These are phyloP conservation scores for Aegilops longissima DNA, from an alignment of 176 grass and related monocot genomes.

Conservation along the genomic window DNA sequence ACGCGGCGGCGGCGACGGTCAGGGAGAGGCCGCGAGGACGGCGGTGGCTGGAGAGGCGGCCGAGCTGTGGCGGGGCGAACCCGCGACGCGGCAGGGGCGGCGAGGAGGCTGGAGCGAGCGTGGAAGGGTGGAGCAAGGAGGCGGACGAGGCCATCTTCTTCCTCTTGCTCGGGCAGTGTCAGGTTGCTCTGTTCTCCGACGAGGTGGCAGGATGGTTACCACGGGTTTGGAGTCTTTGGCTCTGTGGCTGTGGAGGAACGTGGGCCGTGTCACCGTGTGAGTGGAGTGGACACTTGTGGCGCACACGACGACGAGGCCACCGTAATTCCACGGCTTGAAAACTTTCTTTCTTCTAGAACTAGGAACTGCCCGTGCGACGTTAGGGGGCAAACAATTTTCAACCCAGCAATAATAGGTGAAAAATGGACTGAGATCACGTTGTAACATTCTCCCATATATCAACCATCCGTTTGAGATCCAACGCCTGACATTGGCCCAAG, in stretches of 20 bases:
- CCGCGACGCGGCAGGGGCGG: neutral
- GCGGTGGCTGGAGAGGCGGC: neutral
- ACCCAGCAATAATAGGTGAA: no score
- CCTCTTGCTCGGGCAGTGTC: neutral
- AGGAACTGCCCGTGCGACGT: no score
- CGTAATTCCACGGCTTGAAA: neutral
- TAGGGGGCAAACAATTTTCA: no score
- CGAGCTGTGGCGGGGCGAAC: neutral
- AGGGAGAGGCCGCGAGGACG: slow-evolving; percentile 15
- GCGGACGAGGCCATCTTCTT: slow-evolving; percentile 13
- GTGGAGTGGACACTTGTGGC: neutral
- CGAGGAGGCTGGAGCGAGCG: slow-evolving; percentile 11
- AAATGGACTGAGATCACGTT: no score
- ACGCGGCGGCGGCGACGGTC: slow-evolving; percentile 33
- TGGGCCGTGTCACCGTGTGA: neutral
- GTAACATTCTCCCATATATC: no score
- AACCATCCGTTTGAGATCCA: no score
- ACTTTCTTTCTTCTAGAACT: no score
- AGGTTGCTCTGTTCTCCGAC: neutral
- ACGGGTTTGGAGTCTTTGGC: neutral
- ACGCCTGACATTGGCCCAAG: no score
- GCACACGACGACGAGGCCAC: neutral
- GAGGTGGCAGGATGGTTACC: neutral
- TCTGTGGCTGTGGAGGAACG: slow-evolving; percentile 31
- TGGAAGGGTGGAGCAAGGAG: slow-evolving; percentile 27